Conservation (phyloP, 768 basidiomycete genomes). For the Galerina marginata region DNA sequence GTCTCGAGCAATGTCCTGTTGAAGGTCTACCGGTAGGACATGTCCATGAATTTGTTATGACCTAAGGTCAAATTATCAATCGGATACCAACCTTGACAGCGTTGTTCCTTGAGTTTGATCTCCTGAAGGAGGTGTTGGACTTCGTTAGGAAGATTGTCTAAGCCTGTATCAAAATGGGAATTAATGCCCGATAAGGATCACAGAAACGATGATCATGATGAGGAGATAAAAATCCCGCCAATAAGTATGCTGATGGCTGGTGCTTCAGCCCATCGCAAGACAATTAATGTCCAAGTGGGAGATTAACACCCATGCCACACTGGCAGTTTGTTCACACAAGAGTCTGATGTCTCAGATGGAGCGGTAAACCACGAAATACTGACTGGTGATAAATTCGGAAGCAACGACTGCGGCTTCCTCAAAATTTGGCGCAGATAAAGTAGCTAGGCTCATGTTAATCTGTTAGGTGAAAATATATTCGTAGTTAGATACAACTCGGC, state of each 20-base stretch:
- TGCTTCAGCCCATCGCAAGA: too few relatives aligned
- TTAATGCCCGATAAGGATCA: slow-evolving; percentile 15
- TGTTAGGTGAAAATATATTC: slow-evolving; percentile 3
- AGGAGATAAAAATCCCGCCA: slow-evolving; percentile 5
- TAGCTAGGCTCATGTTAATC: slow-evolving; percentile 24
- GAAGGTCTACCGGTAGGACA: slow-evolving; percentile 36
- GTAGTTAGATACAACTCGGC: too few relatives aligned
- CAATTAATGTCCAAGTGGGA: too few relatives aligned
- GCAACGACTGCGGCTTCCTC: slow-evolving; percentile 52
- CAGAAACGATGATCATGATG: slow-evolving; percentile 12
- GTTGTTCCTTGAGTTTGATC: slow-evolving; percentile 46
- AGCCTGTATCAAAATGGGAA: slow-evolving; percentile 34
- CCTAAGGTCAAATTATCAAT: neutral
- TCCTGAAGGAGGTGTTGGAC: slow-evolving; percentile 51
- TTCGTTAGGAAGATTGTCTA: slow-evolving; percentile 53
- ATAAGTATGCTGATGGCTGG: too few relatives aligned
- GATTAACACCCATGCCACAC: too few relatives aligned
- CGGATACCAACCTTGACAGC: slow-evolving; percentile 37
- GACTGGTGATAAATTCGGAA: slow-evolving; percentile 51
- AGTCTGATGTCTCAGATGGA: slow-evolving; percentile 1
- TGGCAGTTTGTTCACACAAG: too few relatives aligned
- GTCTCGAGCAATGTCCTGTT: slow-evolving; percentile 44
- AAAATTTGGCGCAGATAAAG: slow-evolving; percentile 34
- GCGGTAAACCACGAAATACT: slow-evolving; percentile 22
- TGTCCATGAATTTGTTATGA: neutral